Percentiles rank a stretch among this genome's conserved stretches.
Evolutionary conservation across 805 yeast species (phyloP).

Genomic region (Candida vaughaniae): DNA sequence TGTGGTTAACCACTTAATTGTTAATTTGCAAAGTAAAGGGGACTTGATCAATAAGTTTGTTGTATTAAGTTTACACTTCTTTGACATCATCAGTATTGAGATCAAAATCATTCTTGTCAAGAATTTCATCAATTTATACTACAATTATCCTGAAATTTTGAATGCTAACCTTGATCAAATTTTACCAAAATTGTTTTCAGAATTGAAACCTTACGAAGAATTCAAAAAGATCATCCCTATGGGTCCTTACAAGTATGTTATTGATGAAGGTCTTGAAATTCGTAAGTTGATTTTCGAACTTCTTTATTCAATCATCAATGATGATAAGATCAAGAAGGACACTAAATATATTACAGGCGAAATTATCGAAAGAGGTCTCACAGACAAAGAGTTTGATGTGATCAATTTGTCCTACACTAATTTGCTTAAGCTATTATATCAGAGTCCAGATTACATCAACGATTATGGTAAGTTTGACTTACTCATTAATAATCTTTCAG

Average conservation of each 20-base stretch:
- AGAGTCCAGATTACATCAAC: slow-evolving; percentile 24
- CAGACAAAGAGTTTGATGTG: slow-evolving; percentile 62
- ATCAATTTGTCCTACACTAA: slow-evolving; percentile 50
- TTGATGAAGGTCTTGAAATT: slow-evolving; percentile 74
- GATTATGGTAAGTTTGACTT: slow-evolving; percentile 20
- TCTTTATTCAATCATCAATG: slow-evolving; percentile 51
- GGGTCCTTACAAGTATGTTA: slow-evolving; percentile 84
- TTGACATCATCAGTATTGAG: slow-evolving; percentile 40
- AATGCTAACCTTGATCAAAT: slow-evolving; percentile 16
- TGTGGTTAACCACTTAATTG: slow-evolving; percentile 27
- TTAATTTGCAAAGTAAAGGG: not conserved
- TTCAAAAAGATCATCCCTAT: slow-evolving; percentile 68
- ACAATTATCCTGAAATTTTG: slow-evolving; percentile 9
- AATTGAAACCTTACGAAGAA: slow-evolving; percentile 53
- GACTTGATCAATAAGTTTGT: slow-evolving; percentile 13
- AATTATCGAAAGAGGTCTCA: slow-evolving; percentile 49
- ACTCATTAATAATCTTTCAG: slow-evolving; percentile 35
- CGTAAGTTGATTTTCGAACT: slow-evolving; percentile 73
- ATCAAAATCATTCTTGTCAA: slow-evolving; percentile 35
- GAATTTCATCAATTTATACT: slow-evolving; percentile 13
- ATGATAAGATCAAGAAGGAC: slow-evolving; percentile 24
- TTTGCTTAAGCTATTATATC: slow-evolving; percentile 36
- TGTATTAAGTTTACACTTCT: slow-evolving; percentile 18
- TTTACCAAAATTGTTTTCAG: slow-evolving; percentile 53
- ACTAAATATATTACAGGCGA: slow-evolving; percentile 36